Conservation (phyloP, 164 flowering plant species). For the Vitis riparia region DNA sequence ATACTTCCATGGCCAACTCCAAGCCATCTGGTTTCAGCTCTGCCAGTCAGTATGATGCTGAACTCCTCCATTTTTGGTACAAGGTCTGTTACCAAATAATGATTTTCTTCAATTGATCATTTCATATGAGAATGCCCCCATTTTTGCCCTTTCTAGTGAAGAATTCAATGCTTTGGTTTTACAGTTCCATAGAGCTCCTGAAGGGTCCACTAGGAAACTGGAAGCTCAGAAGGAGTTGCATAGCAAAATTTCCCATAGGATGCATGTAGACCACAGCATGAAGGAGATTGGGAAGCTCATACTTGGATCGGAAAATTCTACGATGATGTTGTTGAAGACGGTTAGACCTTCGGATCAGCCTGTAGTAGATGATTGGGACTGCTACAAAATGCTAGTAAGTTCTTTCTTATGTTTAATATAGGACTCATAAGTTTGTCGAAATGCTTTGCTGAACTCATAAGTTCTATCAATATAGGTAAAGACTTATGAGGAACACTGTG, state of each 20-base stretch:
- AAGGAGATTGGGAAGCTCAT: constrained; percentile 23
- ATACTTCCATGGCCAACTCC: constrained; percentile 14
- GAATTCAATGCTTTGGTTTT: background rate
- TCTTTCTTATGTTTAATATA: background rate
- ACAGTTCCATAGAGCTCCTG: constrained; percentile 35
- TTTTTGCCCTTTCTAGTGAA: too few relatives aligned
- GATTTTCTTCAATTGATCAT: too few relatives aligned
- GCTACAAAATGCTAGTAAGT: constrained; percentile 36
- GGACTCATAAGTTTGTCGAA: too few relatives aligned
- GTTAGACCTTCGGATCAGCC: constrained; percentile 37
- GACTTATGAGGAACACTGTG: constrained; percentile 40
- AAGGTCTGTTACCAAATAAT: constrained; percentile 23
- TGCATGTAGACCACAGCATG: constrained; percentile 28
- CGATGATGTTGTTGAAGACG: constrained; percentile 11
- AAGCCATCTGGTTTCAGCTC: constrained; percentile 11
- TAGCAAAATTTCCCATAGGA: constrained; percentile 33
- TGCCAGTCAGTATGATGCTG: constrained; percentile 37
- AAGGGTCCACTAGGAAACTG: constrained; percentile 28
- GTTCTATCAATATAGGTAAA: constrained; percentile 27
- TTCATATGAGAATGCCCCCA: too few relatives aligned
- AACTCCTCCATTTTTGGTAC: constrained; percentile 31
- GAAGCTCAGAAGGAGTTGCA: constrained; percentile 35
- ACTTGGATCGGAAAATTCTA: constrained; percentile 26
- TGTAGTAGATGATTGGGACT: constrained; percentile 47
- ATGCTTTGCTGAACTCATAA: background rate